Conservation (phyloP, 2,329 filamentous ascomycete species). For the Pyrenophora seminiperda region DNA sequence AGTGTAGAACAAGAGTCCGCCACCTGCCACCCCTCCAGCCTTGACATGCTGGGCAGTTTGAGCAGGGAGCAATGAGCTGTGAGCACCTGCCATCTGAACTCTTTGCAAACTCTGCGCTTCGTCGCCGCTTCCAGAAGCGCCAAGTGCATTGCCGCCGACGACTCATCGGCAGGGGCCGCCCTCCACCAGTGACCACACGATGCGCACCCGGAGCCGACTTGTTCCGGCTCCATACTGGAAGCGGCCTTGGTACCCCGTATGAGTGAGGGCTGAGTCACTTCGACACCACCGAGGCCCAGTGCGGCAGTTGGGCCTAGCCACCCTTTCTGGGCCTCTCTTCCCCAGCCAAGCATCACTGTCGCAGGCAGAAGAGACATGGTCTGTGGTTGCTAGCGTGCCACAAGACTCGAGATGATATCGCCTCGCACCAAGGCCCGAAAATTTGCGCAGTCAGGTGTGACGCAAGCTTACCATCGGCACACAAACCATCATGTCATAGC, state of each 20-base stretch:
- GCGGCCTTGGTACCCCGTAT: constrained; percentile 17
- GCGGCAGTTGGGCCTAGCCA: constrained; percentile 5
- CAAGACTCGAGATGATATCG: constrained; percentile 6
- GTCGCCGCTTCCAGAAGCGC: constrained; percentile 25
- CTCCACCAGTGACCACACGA: constrained; percentile 6
- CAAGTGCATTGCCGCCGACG: constrained; percentile 14
- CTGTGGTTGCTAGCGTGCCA: constrained; percentile 15
- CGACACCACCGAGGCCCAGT: constrained; percentile 11
- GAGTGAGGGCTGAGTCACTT: constrained; percentile 36
- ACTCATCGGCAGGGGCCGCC: constrained; percentile 19
- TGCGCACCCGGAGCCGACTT: constrained; percentile 17
- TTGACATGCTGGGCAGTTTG: too few relatives aligned
- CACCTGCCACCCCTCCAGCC: not conserved
- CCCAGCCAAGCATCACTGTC: constrained; percentile 21
- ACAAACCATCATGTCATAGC: constrained; percentile 20
- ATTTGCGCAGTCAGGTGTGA: constrained; percentile 27
- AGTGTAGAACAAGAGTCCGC: too few relatives aligned
- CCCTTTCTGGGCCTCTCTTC: constrained; percentile 4
- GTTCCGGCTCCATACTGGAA: constrained; percentile 15
- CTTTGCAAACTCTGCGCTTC: constrained; percentile 15
- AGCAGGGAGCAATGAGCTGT: too few relatives aligned
- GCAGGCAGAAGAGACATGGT: constrained; percentile 26
- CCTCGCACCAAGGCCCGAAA: constrained; percentile 13
- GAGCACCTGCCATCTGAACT: constrained; percentile 4
- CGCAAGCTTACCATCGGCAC: constrained; percentile 13